A percentile compares a stretch with the other conserved stretches of the same genome.
phyloP scores from a whole-genome alignment of 805 yeast species.

The Candida lessepsii region DNA sequence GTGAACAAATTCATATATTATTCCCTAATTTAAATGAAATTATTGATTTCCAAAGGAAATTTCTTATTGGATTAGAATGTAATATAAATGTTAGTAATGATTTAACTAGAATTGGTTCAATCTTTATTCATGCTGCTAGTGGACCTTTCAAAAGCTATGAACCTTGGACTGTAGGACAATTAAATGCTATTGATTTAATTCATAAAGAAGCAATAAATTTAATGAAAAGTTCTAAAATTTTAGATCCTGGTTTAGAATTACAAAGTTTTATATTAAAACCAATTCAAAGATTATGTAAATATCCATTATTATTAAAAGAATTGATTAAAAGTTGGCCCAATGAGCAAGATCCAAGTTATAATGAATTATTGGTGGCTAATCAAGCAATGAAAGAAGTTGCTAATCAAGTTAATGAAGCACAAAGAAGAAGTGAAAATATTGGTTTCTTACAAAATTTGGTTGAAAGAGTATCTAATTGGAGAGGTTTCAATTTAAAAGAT shows the following conservation, averaged over 20 bases:
- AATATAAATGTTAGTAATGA: conserved; percentile 72
- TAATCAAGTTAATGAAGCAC: conserved; percentile 86
- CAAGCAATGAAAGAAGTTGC: conserved; percentile 82
- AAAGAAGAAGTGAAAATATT: conserved; percentile 84
- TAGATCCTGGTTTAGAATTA: conserved; percentile 84
- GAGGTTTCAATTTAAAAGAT: conserved; percentile 73
- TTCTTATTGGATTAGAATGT: conserved; percentile 84
- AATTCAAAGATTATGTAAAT: conserved; percentile 92
- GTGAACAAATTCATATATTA: conserved; percentile 75
- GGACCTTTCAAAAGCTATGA: conserved; percentile 86
- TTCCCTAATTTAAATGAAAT: conserved; percentile 84
- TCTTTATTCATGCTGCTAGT: conserved; percentile 77
- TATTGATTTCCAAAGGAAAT: conserved; percentile 88
- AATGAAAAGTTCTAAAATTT: conserved; percentile 51
- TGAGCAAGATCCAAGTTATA: conserved; percentile 29
- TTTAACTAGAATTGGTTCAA: conserved; percentile 83
- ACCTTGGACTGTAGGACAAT: conserved; percentile 91
- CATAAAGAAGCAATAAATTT: conserved; percentile 59
- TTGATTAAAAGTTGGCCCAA: conserved; percentile 57
- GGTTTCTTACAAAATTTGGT: conserved; percentile 65
- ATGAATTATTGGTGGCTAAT: conserved; percentile 69
- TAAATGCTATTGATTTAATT: conserved; percentile 80
- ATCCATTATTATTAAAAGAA: conserved; percentile 80
- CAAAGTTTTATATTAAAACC: conserved; percentile 91
- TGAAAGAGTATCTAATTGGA: conserved; percentile 85